Evolutionary conservation across 1,284 basidiomycete genomes (phyloP).

Genomic region (Cutaneotrichosporon arboriforme): DNA sequence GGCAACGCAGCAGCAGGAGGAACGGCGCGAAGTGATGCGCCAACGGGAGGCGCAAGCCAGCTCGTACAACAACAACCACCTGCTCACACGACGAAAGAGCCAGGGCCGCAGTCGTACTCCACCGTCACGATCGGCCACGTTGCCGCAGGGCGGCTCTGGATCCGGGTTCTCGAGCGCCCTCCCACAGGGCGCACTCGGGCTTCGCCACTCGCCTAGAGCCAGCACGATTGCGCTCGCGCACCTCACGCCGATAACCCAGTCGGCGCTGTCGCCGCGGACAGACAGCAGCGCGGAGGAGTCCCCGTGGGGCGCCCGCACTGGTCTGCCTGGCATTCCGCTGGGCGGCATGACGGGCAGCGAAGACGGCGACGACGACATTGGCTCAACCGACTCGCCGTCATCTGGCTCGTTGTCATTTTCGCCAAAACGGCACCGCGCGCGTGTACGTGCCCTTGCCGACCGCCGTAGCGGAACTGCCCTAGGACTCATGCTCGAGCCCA

Average conservation of each 20-base stretch:
- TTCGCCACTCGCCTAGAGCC: slow-evolving; percentile 20
- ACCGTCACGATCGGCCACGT: slow-evolving; percentile 16
- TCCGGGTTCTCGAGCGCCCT: background rate
- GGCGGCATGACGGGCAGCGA: slow-evolving; percentile 33
- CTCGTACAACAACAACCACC: background rate
- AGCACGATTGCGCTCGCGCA: slow-evolving; percentile 17
- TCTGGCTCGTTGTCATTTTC: slow-evolving; percentile 35
- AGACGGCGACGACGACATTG: slow-evolving; percentile 42
- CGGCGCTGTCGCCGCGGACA: background rate
- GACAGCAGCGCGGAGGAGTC: slow-evolving; percentile 7
- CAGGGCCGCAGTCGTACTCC: slow-evolving; percentile 21
- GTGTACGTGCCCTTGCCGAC: background rate
- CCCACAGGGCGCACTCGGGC: background rate
- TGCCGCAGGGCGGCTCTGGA: background rate
- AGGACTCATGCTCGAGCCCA: slow-evolving; percentile 10
- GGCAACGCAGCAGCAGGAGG: slow-evolving; percentile 22
- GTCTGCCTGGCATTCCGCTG: slow-evolving; percentile 5
- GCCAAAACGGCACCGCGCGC: slow-evolving; percentile 22
- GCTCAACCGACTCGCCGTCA: slow-evolving; percentile 31
- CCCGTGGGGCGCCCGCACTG: slow-evolving; percentile 10
- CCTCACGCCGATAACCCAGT: slow-evolving; percentile 15
- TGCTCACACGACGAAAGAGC: slow-evolving; percentile 10
- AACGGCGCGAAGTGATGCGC: slow-evolving; percentile 1
- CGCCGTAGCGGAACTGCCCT: background rate
- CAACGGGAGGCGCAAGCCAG: slow-evolving; percentile 1